Percentiles rank a stretch among this genome's conserved stretches.
phyloP scores from a whole-genome alignment of 2,329 filamentous ascomycete species.

The Paecilomyces sp. region DNA sequence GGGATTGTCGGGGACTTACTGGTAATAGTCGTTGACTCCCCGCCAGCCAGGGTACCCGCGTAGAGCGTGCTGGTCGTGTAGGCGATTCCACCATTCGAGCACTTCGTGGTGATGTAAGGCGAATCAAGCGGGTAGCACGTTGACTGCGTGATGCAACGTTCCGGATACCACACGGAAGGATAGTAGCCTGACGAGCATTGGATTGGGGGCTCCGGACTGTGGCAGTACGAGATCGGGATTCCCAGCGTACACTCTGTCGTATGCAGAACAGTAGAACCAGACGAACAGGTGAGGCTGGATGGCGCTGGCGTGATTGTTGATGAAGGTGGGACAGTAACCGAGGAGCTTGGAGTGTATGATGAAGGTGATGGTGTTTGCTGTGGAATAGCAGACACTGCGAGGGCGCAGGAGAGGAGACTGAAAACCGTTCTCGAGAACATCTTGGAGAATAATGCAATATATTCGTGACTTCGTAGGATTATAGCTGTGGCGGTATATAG shows the following conservation, averaged over 20 bases:
- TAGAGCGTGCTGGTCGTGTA: slow-evolving; percentile 14
- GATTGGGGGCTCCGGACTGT: slow-evolving; percentile 11
- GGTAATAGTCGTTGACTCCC: slow-evolving; percentile 11
- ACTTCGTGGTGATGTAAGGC: slow-evolving; percentile 16
- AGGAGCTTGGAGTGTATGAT: slow-evolving; percentile 3
- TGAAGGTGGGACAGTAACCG: background rate
- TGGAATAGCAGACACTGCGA: background rate
- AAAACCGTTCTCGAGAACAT: background rate
- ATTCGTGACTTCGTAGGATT: background rate
- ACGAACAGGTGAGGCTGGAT: slow-evolving; percentile 8
- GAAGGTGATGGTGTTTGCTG: slow-evolving; percentile 5
- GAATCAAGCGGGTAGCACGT: slow-evolving; percentile 16
- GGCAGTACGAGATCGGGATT: slow-evolving; percentile 14
- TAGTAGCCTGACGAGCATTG: slow-evolving; percentile 13
- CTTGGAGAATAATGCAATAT: background rate
- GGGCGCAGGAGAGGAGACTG: background rate
- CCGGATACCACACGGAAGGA: slow-evolving; percentile 17
- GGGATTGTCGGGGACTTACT: slow-evolving; percentile 5
- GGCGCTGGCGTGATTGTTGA: slow-evolving; percentile 8
- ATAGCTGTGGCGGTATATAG: background rate
- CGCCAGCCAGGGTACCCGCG: slow-evolving; percentile 12
- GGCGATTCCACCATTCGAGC: slow-evolving; percentile 15
- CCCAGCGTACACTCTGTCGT: slow-evolving; percentile 22
- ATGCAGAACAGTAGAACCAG: slow-evolving; percentile 14
- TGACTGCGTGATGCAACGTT: slow-evolving; percentile 13